Evolutionary conservation across 2,329 filamentous ascomycete species (phyloP).

Genomic region (Lasiodiplodia gonubiensis): DNA sequence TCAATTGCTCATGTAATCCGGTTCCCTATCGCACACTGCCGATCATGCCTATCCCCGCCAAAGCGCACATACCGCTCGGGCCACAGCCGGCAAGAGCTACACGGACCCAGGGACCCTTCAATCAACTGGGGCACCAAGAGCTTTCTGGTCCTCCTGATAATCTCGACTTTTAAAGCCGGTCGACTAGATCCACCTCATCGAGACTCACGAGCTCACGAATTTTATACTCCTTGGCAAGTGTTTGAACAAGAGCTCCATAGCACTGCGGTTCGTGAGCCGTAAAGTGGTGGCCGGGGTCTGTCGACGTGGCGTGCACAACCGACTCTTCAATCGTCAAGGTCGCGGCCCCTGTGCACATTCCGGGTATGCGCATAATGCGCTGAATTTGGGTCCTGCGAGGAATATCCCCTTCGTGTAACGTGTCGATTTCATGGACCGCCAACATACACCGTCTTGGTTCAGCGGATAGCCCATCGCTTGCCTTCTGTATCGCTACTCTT

Average conservation of each 20-base stretch:
- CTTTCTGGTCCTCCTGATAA: background rate
- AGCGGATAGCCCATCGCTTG: background rate
- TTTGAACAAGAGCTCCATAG: background rate
- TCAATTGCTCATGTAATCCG: background rate
- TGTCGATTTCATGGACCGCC: background rate
- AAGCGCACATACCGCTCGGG: background rate
- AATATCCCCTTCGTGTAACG: background rate
- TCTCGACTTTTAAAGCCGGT: background rate
- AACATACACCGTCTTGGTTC: background rate
- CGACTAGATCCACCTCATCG: background rate
- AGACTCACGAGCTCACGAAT: background rate
- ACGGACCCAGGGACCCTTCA: background rate
- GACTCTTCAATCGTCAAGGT: background rate
- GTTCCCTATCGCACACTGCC: slow-evolving; percentile 11
- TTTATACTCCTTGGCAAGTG: background rate
- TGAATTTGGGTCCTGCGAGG: background rate
- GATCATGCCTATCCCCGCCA: background rate
- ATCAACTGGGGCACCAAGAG: background rate
- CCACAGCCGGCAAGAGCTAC: background rate
- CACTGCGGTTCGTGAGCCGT: no score
- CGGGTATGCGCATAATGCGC: background rate
- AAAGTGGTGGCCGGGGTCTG: background rate
- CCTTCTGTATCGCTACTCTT: no score
- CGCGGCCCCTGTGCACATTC: background rate
- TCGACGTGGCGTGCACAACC: background rate